phyloP scores from a whole-genome alignment of 306 rosid genomes.

The Gillenia trifoliata region DNA sequence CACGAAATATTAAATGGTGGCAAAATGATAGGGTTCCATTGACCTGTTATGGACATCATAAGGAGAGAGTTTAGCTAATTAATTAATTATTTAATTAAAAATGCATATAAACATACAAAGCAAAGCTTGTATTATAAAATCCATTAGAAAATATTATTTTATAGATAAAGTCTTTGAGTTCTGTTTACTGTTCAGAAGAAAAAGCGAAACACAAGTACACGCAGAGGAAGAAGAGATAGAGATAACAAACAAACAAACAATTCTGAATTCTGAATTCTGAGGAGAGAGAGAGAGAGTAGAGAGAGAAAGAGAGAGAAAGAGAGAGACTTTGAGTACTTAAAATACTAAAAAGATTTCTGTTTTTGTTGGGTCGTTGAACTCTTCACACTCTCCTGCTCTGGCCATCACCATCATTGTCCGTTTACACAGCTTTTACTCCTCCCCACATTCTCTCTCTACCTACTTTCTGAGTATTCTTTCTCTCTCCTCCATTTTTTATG shows the following conservation, averaged over 20 bases:
- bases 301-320: too few species aligned
- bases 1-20: not conserved
- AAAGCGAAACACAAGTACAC: slow-evolving; percentile 42
- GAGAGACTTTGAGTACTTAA: slow-evolving; percentile 16
- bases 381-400: slow-evolving; percentile 33
- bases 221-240: slow-evolving; percentile 21
- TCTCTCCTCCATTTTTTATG: not conserved
- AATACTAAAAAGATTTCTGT: slow-evolving; percentile 37
- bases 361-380: slow-evolving; percentile 49
- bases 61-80: slow-evolving; percentile 18
- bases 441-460: slow-evolving; percentile 12
- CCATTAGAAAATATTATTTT: slow-evolving; percentile 12
- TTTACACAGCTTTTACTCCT: slow-evolving; percentile 43
- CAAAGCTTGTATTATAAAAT: slow-evolving; percentile 10
- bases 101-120: too few species aligned
- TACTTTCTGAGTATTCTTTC: not conserved
- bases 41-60: slow-evolving; percentile 25
- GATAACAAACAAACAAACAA: slow-evolving; percentile 22
- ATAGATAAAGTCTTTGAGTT: slow-evolving; percentile 24
- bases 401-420: slow-evolving; percentile 50
- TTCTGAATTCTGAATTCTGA: too few species aligned
- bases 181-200: slow-evolving; percentile 32
- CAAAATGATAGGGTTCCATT: slow-evolving; percentile 14
- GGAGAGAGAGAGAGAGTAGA: slow-evolving; percentile 8
- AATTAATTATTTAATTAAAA: not conserved